Conservation (phyloP, 1,284 basidiomycete species). For the Ganoderma leucocontextum region DNA sequence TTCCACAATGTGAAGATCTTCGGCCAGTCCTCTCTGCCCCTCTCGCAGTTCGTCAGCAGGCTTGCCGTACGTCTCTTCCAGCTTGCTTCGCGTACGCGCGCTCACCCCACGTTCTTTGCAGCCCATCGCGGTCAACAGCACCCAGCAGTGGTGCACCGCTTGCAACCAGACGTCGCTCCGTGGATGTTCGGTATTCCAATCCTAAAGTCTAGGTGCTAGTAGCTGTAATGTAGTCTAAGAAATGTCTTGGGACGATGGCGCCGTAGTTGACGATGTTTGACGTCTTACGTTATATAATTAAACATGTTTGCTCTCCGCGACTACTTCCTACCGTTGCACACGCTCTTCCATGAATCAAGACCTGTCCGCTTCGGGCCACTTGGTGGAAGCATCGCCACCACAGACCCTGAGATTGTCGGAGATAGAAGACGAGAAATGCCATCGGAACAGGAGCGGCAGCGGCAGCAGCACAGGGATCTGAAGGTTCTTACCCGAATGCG, state of each 20-base stretch:
- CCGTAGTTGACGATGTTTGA: not conserved
- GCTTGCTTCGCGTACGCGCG: no score
- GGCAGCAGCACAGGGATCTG: not conserved
- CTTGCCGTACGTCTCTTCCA: conserved; percentile 41
- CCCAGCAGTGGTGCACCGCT: conserved; percentile 47
- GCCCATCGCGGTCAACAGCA: conserved; percentile 43
- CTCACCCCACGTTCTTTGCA: conserved; percentile 8
- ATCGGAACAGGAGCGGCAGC: not conserved
- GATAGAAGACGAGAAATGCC: not conserved
- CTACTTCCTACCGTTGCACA: not conserved
- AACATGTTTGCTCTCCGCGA: not conserved
- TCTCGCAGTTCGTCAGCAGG: conserved; percentile 44
- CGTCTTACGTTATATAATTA: not conserved
- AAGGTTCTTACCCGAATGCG: not conserved
- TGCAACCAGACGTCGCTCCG: conserved; percentile 37
- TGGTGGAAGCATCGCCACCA: not conserved
- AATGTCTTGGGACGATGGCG: not conserved
- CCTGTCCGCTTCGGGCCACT: not conserved
- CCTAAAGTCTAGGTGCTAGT: not conserved
- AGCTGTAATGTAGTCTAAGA: not conserved
- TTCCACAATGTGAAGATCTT: conserved; percentile 33
- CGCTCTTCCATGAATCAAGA: not conserved
- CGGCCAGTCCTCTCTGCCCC: conserved; percentile 36
- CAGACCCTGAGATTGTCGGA: not conserved
- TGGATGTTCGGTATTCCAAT: conserved; percentile 20